A percentile compares a stretch with the other conserved stretches of the same genome.
Conservation (phyloP, 2,329 filamentous ascomycete species). For the Ascomycota sp. region DNA sequence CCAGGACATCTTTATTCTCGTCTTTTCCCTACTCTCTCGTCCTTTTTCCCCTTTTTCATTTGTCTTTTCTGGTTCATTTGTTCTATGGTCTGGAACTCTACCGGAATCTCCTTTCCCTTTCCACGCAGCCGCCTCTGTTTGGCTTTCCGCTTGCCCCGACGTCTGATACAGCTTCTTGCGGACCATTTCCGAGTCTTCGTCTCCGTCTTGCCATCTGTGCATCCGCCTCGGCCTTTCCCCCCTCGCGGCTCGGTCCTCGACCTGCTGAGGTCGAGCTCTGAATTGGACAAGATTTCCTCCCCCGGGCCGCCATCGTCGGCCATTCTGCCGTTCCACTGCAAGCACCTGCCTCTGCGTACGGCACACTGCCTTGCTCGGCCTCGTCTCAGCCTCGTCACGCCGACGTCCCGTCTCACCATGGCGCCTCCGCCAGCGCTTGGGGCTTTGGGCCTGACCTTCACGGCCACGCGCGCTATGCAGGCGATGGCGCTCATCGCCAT, state of each 20-base stretch:
- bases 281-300: conserved; percentile 12
- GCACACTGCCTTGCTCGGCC: conserved; percentile 17
- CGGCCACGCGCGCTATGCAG: conserved; percentile 50
- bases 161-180: neutral
- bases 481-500: conserved; percentile 52
- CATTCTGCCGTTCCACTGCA: conserved; percentile 19
- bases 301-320: conserved; percentile 8
- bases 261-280: conserved; percentile 1
- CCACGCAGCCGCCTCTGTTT: no score
- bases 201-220: conserved; percentile 6
- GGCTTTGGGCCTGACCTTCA: conserved; percentile 61
- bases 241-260: conserved; percentile 3
- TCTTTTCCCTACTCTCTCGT: conserved; percentile 2
- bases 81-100: conserved; percentile 6
- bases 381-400: conserved; percentile 21
- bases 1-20: conserved; percentile 2
- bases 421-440: conserved; percentile 34
- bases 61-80: conserved; percentile 6
- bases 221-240: conserved; percentile 2
- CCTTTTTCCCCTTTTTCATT: conserved; percentile 3
- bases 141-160: neutral
- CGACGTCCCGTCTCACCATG: conserved; percentile 17
- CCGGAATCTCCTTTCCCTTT: no score
- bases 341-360: conserved; percentile 20
- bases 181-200: conserved; percentile 8